Evolutionary conservation across 176 grass and related monocot species (phyloP).

Genomic region (Pharus latifolius): DNA sequence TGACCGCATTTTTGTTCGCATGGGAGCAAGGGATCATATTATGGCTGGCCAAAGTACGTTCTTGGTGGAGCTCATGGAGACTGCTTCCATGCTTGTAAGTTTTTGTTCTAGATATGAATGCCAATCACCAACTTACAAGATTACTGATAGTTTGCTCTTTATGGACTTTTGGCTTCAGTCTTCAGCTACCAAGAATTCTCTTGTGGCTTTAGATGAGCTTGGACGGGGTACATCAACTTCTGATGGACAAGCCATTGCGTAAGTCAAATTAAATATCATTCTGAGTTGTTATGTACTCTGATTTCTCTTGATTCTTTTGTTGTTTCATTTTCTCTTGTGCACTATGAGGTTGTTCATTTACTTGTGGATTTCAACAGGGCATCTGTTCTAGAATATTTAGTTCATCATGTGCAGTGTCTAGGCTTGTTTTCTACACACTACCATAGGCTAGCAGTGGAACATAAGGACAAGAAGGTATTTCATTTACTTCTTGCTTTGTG

Average conservation of each 20-base stretch:
- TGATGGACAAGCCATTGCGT: constrained; percentile 99
- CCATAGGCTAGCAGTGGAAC: constrained; percentile 76
- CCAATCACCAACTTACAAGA: neutral
- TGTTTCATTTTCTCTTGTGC: neutral
- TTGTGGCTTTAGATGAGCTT: constrained; percentile 97
- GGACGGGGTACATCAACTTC: constrained; percentile 94
- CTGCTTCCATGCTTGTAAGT: constrained; percentile 85
- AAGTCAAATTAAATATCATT: constrained; percentile 26
- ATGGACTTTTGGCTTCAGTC: constrained; percentile 46
- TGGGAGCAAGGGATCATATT: constrained; percentile 95
- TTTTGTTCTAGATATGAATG: constrained; percentile 17
- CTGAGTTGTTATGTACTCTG: neutral
- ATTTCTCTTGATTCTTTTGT: constrained; percentile 6
- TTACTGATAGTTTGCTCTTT: neutral
- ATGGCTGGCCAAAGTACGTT: constrained; percentile 93
- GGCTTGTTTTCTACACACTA: constrained; percentile 98
- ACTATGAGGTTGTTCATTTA: neutral
- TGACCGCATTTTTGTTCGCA: constrained; percentile 93
- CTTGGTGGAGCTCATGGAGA: constrained; percentile 84
- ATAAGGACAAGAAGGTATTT: constrained; percentile 61
- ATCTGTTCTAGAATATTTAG: constrained; percentile 85
- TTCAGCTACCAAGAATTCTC: constrained; percentile 79
- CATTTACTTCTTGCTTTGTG: neutral
- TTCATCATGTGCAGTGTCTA: constrained; percentile 61
- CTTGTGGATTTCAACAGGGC: constrained; percentile 38